Conservation (phyloP, 2,329 filamentous ascomycete genomes). For the Sporothrix brasiliensis region DNA sequence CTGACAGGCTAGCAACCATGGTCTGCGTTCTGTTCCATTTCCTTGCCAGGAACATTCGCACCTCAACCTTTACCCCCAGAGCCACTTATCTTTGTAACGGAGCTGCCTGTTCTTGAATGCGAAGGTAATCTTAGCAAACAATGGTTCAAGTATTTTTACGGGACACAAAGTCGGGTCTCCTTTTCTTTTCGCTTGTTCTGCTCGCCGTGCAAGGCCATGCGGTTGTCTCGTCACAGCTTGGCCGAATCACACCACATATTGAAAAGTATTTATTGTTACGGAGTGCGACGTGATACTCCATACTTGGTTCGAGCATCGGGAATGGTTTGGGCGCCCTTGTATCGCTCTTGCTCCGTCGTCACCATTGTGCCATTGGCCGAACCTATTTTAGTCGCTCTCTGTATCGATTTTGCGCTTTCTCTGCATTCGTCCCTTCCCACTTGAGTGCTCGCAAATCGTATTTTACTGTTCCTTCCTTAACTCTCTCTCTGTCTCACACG, state of each 20-base stretch:
- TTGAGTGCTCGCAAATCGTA: too few relatives aligned
- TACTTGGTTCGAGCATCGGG: too few relatives aligned
- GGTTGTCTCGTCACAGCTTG: background rate
- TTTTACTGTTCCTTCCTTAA: too few relatives aligned
- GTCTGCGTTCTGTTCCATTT: too few relatives aligned
- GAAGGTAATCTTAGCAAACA: background rate
- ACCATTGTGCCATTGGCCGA: background rate
- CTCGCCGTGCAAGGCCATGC: too few relatives aligned
- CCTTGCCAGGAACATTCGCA: constrained; percentile 1
- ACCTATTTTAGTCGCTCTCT: background rate
- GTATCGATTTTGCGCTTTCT: background rate
- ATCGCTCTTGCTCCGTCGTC: background rate
- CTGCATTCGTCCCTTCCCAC: background rate
- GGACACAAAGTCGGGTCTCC: background rate
- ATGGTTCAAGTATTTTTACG: background rate
- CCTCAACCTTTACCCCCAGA: background rate
- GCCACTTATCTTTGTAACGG: too few relatives aligned
- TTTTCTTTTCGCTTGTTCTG: too few relatives aligned
- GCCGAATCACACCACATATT: background rate
- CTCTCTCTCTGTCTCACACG: too few relatives aligned
- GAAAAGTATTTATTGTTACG: background rate
- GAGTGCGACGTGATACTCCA: too few relatives aligned
- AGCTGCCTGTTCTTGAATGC: background rate
- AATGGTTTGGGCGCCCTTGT: background rate
- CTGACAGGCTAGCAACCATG: too few relatives aligned